phyloP scores from a whole-genome alignment of 2,329 filamentous ascomycete genomes.

The Cylindrodendrum hubeiense region DNA sequence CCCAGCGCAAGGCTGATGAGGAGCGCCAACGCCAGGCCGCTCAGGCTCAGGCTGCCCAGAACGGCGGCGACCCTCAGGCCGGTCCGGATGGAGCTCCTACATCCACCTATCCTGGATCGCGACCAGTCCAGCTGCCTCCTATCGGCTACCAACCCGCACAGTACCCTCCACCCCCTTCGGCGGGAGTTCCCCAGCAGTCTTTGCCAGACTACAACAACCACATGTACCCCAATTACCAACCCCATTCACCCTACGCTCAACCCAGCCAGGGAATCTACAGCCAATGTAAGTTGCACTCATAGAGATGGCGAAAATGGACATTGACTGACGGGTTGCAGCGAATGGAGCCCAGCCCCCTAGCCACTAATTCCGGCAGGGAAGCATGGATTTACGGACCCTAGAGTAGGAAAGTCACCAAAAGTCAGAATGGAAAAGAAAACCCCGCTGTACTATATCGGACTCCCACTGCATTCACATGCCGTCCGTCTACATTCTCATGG shows the following conservation, averaged over 20 bases:
- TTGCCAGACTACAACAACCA: constrained; percentile 69
- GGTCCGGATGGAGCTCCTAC: constrained; percentile 56
- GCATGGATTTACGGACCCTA: constrained; percentile 35
- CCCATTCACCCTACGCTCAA: constrained; percentile 70
- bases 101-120: constrained; percentile 69
- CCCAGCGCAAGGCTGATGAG: constrained; percentile 88
- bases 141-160: constrained; percentile 79
- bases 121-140: constrained; percentile 76
- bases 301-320: neutral
- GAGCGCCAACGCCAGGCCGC: constrained; percentile 74
- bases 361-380: constrained; percentile 42
- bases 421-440: constrained; percentile 44
- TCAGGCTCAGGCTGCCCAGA: constrained; percentile 68
- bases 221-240: constrained; percentile 69
- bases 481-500: constrained; percentile 14
- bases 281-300: constrained; percentile 60
- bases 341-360: constrained; percentile 51
- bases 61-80: constrained; percentile 62
- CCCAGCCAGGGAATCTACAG: constrained; percentile 70
- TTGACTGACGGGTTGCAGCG: constrained; percentile 43
- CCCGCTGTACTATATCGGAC: constrained; percentile 45
- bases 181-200: constrained; percentile 63
- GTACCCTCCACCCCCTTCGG: constrained; percentile 73
- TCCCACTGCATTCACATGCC: constrained; percentile 21
- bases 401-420: constrained; percentile 46